phyloP scores from a whole-genome alignment of 2,329 filamentous ascomycete genomes.

The Botrytis aclada region DNA sequence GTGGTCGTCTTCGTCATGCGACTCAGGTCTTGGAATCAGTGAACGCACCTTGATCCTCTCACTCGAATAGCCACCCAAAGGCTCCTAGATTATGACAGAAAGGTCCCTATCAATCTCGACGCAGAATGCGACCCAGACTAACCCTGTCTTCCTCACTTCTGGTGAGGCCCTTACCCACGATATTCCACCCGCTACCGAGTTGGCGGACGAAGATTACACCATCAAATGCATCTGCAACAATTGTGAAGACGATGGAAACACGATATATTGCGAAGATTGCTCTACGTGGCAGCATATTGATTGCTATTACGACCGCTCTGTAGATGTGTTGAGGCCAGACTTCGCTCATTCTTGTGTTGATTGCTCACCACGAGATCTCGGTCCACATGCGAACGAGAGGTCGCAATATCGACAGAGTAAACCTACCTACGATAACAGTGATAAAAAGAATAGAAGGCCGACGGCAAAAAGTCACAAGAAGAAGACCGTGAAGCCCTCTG shows the following conservation, averaged over 20 bases:
- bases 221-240: conserved; percentile 98
- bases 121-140: conserved; percentile 38
- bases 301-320: conserved; percentile 82
- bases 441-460: conserved; percentile 72
- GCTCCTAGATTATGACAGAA: conserved; percentile 43
- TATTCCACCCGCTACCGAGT: conserved; percentile 43
- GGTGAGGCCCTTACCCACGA: conserved; percentile 29
- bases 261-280: conserved; percentile 92
- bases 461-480: conserved; percentile 84
- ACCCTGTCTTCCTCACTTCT: conserved; percentile 27
- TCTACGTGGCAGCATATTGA: conserved; percentile 98
- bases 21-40: conserved; percentile 39
- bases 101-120: conserved; percentile 38
- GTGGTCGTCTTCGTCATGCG: conserved; percentile 41
- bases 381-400: conserved; percentile 70
- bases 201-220: conserved; percentile 74
- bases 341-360: conserved; percentile 85
- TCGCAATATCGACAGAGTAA: conserved; percentile 60
- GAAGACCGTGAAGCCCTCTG: conserved; percentile 67
- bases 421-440: conserved; percentile 46
- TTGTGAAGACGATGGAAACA: conserved; percentile 93
- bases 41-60: conserved; percentile 37
- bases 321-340: conserved; percentile 66
- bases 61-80: conserved; percentile 37
- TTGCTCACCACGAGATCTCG: conserved; percentile 73